phyloP scores from a whole-genome alignment of 805 yeast species.

The Saccharomycopsis capsularis region DNA sequence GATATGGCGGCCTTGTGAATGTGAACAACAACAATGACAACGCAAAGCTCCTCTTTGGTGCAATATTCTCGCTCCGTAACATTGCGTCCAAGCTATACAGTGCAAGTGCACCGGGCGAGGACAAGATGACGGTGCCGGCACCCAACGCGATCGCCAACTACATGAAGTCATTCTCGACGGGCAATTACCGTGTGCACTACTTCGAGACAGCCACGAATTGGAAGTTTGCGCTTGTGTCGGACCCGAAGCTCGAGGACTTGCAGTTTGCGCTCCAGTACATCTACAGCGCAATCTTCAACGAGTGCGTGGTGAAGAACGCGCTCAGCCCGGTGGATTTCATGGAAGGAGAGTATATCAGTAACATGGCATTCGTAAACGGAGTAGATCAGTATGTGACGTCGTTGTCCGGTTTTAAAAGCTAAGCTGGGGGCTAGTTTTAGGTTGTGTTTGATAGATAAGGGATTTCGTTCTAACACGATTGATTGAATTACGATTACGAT shows the following conservation, averaged over 20 bases:
- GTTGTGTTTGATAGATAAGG: too few species aligned
- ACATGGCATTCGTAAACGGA: conserved; percentile 47
- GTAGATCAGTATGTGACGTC: conserved; percentile 40
- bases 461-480: too few species aligned
- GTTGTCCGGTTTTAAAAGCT: conserved; percentile 13
- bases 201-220: conserved; percentile 74
- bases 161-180: conserved; percentile 57
- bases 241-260: conserved; percentile 48
- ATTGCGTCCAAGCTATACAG: conserved; percentile 49
- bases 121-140: background rate
- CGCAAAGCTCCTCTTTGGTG: conserved; percentile 80
- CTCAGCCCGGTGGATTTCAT: conserved; percentile 52
- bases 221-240: conserved; percentile 69
- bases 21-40: conserved; percentile 57
- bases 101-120: background rate
- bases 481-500: too few species aligned
- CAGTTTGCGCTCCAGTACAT: conserved; percentile 50
- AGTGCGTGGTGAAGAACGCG: conserved; percentile 55
- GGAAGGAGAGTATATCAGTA: conserved; percentile 45
- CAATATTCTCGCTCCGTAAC: conserved; percentile 70
- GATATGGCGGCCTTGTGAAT: conserved; percentile 40
- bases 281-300: conserved; percentile 52
- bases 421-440: too few species aligned
- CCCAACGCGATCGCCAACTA: conserved; percentile 26
- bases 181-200: conserved; percentile 71